Conservation (phyloP, 768 basidiomycete species). For the Leccinum disarticulatum region DNA sequence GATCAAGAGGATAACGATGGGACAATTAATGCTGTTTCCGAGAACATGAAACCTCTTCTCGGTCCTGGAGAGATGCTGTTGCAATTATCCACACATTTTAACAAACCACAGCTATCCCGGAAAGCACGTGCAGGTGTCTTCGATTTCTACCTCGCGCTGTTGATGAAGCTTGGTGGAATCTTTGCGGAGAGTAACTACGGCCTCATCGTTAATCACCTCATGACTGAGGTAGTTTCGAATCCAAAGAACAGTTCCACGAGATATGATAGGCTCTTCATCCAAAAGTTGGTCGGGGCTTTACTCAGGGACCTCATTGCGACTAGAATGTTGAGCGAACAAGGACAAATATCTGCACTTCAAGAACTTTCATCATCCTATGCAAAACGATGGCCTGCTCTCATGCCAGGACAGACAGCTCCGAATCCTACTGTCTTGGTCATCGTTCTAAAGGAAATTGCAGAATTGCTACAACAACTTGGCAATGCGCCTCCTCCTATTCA, state of each 20-base stretch:
- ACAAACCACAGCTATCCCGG: constrained; percentile 65
- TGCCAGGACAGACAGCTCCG: constrained; percentile 81
- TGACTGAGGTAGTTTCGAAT: constrained; percentile 71
- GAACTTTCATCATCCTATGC: constrained; percentile 81
- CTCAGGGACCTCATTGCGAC: constrained; percentile 86
- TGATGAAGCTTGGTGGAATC: constrained; percentile 68
- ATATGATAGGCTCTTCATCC: constrained; percentile 72
- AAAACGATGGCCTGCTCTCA: constrained; percentile 90
- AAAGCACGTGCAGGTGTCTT: constrained; percentile 83
- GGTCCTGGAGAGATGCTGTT: constrained; percentile 76
- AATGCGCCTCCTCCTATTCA: constrained; percentile 90
- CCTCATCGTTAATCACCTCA: constrained; percentile 73
- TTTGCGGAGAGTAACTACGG: constrained; percentile 87
- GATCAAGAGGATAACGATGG: constrained; percentile 61
- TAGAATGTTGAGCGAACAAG: constrained; percentile 89
- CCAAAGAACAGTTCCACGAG: constrained; percentile 54
- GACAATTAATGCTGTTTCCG: constrained; percentile 44
- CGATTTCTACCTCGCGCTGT: constrained; percentile 80
- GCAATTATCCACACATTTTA: constrained; percentile 80
- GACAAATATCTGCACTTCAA: constrained; percentile 87
- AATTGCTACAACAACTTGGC: constrained; percentile 83
- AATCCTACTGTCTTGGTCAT: constrained; percentile 66
- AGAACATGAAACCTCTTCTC: constrained; percentile 66
- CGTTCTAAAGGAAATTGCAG: constrained; percentile 80
- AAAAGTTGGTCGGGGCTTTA: constrained; percentile 73